These are phyloP conservation scores for Aphanomyces euteiches DNA, from an alignment of 352 stramenopile genomes.

Conservation along the genomic window DNA sequence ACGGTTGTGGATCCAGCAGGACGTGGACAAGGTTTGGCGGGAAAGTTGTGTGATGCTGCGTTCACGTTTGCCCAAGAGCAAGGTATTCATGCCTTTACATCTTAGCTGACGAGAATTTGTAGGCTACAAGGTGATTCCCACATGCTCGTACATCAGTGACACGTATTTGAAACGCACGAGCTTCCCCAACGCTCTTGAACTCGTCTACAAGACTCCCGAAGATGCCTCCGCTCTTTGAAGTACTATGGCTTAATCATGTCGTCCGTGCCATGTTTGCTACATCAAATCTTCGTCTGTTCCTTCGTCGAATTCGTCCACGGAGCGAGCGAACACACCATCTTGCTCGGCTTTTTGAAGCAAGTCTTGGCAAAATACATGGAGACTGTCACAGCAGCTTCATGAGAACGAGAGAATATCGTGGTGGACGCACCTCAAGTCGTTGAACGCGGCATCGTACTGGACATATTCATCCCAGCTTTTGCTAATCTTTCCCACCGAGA, in stretches of 20 bases:
- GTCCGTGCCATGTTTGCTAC: neutral
- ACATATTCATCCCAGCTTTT: slow-evolving; percentile 53
- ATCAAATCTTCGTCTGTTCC: slow-evolving; percentile 26
- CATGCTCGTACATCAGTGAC: slow-evolving; percentile 23
- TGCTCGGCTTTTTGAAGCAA: neutral
- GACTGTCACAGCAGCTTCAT: slow-evolving; percentile 5
- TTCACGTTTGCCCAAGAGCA: slow-evolving; percentile 17
- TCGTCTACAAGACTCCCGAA: slow-evolving; percentile 9
- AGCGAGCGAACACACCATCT: neutral
- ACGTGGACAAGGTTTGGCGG: slow-evolving; percentile 6
- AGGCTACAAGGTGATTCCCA: slow-evolving; percentile 24
- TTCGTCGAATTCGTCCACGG: slow-evolving; percentile 11
- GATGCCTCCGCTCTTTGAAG: neutral
- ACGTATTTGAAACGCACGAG: slow-evolving; percentile 16
- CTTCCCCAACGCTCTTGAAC: neutral
- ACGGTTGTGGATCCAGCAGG: slow-evolving; percentile 15
- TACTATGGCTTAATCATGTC: neutral
- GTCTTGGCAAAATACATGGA: slow-evolving; percentile 21
- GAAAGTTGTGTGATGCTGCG: slow-evolving; percentile 23
- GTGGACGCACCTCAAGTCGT: slow-evolving; percentile 51
- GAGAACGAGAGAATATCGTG: neutral
- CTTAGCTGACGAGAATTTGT: neutral
- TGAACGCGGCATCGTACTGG: slow-evolving; percentile 72
- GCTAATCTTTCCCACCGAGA: slow-evolving; percentile 40
- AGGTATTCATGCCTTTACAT: slow-evolving; percentile 1